Conservation (phyloP, 768 basidiomycete species). For the Gloeophyllum trabeum region DNA sequence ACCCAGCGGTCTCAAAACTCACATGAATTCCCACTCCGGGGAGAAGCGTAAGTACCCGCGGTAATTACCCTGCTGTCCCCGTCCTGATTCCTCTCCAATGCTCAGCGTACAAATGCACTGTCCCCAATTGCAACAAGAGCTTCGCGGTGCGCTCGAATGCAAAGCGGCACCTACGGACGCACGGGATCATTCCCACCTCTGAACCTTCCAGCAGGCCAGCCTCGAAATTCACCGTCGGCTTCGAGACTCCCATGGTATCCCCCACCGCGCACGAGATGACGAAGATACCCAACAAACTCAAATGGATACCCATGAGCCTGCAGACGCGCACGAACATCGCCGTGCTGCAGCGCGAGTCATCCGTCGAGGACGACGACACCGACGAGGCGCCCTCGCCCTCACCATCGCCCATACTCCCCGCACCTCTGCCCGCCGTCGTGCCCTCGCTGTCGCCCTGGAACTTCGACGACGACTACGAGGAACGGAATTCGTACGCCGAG, state of each 20-base stretch:
- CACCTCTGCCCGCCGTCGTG: constrained; percentile 23
- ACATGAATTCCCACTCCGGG: constrained; percentile 43
- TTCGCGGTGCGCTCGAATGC: constrained; percentile 79
- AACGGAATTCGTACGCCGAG: constrained; percentile 18
- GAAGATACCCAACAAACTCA: background rate
- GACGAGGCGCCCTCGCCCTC: background rate
- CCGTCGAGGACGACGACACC: constrained; percentile 6
- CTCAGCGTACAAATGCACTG: constrained; percentile 35
- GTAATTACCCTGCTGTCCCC: background rate
- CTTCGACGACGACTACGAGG: constrained; percentile 20
- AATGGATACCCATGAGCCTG: constrained; percentile 11
- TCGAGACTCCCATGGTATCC: constrained; percentile 33
- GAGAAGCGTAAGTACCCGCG: constrained; percentile 29
- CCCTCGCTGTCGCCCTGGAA: constrained; percentile 21
- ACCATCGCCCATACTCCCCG: constrained; percentile 22
- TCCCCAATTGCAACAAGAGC: constrained; percentile 47
- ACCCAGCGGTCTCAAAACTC: constrained; percentile 38
- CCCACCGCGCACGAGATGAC: background rate
- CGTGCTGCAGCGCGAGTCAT: constrained; percentile 11
- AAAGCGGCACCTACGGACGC: constrained; percentile 68
- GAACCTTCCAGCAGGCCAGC: constrained; percentile 1
- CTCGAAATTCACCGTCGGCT: constrained; percentile 23
- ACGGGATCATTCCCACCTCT: constrained; percentile 37
- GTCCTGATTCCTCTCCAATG: background rate
- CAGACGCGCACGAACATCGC: constrained; percentile 18